phyloP scores from a whole-genome alignment of 2,329 filamentous ascomycete species.

The Trichoderma pleuroti region DNA sequence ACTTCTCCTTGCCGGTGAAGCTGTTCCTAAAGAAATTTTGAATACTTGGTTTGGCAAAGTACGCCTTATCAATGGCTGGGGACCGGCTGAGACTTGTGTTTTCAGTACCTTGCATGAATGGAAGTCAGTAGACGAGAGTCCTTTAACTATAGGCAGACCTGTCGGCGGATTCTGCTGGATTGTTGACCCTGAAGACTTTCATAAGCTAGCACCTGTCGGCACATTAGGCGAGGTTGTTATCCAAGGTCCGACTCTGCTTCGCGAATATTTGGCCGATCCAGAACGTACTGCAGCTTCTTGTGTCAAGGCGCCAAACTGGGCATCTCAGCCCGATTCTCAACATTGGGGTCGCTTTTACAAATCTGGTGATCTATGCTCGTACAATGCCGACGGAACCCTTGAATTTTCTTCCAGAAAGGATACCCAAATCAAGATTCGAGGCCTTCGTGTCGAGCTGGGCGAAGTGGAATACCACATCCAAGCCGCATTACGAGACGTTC shows the following conservation, averaged over 20 bases:
- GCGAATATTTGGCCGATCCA: slow-evolving; percentile 12
- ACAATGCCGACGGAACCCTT: slow-evolving; percentile 2
- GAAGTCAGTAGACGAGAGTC: not conserved
- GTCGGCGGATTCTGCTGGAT: slow-evolving; percentile 15
- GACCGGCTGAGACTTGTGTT: slow-evolving; percentile 13
- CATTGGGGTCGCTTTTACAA: slow-evolving; percentile 3
- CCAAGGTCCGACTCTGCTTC: slow-evolving; percentile 2
- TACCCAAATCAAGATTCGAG: slow-evolving; percentile 12
- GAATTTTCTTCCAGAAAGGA: not conserved
- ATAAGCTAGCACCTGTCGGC: slow-evolving; percentile 7
- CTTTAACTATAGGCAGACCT: not conserved
- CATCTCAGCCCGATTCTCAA: not conserved
- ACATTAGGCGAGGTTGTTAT: slow-evolving; percentile 9
- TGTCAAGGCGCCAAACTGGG: not conserved
- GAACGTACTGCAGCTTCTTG: not conserved
- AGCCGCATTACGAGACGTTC: not conserved
- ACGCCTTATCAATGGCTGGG: slow-evolving; percentile 1
- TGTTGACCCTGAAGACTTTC: not conserved
- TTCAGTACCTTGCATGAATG: not conserved
- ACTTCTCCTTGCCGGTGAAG: slow-evolving; percentile 4
- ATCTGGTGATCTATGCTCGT: slow-evolving; percentile 10
- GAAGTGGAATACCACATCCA: slow-evolving; percentile 17
- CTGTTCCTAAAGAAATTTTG: not conserved
- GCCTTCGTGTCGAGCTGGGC: slow-evolving; percentile 7
- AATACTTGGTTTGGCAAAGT: slow-evolving; percentile 8